Base-by-base conservation (phyloP, 2,329 filamentous ascomycete species). In the Phialophora expanda region DNA sequence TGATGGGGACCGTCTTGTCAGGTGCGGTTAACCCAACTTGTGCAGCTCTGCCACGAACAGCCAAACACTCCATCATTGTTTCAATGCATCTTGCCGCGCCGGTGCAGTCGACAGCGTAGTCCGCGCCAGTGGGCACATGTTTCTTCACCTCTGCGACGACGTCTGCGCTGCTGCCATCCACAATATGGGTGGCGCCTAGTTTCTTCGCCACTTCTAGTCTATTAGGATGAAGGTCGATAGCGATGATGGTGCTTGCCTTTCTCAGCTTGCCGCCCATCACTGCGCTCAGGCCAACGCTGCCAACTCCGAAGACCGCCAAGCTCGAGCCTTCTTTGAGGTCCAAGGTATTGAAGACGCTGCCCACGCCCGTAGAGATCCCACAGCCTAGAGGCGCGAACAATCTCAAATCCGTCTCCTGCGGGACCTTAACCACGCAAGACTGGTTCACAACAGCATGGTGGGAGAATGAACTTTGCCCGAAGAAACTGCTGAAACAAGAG, bases 181-280 rank as follows among this genome's bases (percentile, higher is more conserved):
- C 75, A 0, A 77, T 77, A 24, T 80, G 75, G 56, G 79, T 77
- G 0, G 84, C 85, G 0, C 85, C 85, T 1, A 87, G 72, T 5
- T 75, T 70, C 62, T 76, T 79, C 0, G 84, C 83, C 1, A 80
- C 76, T 6, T 77, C 74, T 1, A 87, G 74, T 28, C 85, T 74
- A 7, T 66, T 66, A 24, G 74, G 57, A 1, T 77, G 67, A 28
- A 73, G 69, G 65, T 81, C 79, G 2, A 81, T 72, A 1, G 73
- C 79, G 24, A 81, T 78, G 67, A 77, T 75, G 1, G 57, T 55
- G 8, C 58, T 60, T 12, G 68, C 72, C 0, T 63, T 64, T 5
- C 61, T 44, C 5, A 74, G 61, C 24, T 71, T 74, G 22, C 28
- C 75, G 0, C 70, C 75, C 74, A 76, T 75, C 4, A 76, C 57